A percentile compares a stretch with the other conserved stretches of the same genome.
phyloP scores from a whole-genome alignment of 345 rosid genomes.

The Conringia planisiliqua region DNA sequence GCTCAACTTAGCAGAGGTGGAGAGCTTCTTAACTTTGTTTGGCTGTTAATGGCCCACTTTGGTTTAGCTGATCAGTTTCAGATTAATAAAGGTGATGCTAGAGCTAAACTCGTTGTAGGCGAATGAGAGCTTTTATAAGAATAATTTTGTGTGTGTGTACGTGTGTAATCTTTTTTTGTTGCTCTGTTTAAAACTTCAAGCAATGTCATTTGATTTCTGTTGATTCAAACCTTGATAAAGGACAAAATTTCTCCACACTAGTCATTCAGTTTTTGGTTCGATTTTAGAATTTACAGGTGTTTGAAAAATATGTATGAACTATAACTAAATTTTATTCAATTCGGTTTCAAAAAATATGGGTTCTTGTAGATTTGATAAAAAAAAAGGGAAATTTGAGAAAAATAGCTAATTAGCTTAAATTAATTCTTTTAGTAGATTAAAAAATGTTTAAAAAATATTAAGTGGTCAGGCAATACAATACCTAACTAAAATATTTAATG shows the following conservation, averaged over 20 bases:
- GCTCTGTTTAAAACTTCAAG: neutral
- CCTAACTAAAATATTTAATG: no score
- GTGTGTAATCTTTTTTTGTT: constrained; percentile 2
- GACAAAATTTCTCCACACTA: neutral
- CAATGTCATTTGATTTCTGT: neutral
- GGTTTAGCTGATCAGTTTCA: constrained; percentile 52
- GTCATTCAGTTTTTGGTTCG: neutral
- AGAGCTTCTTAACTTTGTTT: constrained; percentile 38
- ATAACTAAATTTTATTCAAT: neutral
- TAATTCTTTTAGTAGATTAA: no score
- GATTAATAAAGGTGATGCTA: constrained; percentile 46
- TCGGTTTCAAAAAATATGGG: neutral
- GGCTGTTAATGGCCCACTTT: constrained; percentile 42
- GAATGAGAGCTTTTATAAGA: neutral
- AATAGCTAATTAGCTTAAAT: no score
- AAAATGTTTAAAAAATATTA: no score
- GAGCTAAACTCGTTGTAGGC: constrained; percentile 49
- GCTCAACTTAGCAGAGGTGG: constrained; percentile 38
- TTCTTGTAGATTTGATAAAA: no score
- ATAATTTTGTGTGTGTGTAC: neutral
- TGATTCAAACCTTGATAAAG: neutral
- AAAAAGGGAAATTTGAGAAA: no score
- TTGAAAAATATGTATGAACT: neutral
- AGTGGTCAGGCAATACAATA: no score
- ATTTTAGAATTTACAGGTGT: neutral